Percentiles rank a stretch among this genome's conserved stretches.
Evolutionary conservation across 768 basidiomycete genomes (phyloP).

Genomic region (Favolaschia claudopus): DNA sequence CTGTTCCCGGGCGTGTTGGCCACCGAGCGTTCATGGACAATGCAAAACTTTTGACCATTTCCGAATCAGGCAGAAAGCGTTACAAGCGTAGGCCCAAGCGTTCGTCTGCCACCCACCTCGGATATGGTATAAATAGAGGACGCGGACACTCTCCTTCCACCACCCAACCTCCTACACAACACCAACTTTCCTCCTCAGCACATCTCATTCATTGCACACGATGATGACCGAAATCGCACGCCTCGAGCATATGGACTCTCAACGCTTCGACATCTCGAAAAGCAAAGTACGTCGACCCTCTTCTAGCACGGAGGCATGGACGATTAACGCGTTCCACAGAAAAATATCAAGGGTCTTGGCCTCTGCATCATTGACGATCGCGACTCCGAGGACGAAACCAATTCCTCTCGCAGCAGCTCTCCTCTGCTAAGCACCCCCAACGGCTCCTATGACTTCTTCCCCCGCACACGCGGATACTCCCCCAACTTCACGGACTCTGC

Average conservation of each 20-base stretch:
- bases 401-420: background rate
- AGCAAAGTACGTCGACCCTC: background rate
- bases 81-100: too few relatives aligned
- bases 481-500: background rate
- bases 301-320: background rate
- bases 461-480: background rate
- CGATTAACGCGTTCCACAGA: background rate
- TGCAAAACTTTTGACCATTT: too few relatives aligned
- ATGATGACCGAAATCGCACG: constrained; percentile 15
- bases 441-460: constrained; percentile 8
- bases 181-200: background rate
- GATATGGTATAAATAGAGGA: constrained; percentile 15
- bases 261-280: constrained; percentile 14
- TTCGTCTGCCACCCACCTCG: constrained; percentile 4
- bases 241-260: constrained; percentile 17
- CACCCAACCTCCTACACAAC: background rate
- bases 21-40: too few relatives aligned
- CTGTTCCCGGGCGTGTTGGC: too few relatives aligned
- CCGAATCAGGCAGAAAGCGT: too few relatives aligned
- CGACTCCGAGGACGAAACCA: background rate
- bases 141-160: background rate
- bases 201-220: background rate
- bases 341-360: constrained; percentile 1
- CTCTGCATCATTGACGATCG: constrained; percentile 14
- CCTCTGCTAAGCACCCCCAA: background rate